phyloP scores from a whole-genome alignment of 2,329 filamentous ascomycete genomes.

The Annulohypoxylon truncatum region DNA sequence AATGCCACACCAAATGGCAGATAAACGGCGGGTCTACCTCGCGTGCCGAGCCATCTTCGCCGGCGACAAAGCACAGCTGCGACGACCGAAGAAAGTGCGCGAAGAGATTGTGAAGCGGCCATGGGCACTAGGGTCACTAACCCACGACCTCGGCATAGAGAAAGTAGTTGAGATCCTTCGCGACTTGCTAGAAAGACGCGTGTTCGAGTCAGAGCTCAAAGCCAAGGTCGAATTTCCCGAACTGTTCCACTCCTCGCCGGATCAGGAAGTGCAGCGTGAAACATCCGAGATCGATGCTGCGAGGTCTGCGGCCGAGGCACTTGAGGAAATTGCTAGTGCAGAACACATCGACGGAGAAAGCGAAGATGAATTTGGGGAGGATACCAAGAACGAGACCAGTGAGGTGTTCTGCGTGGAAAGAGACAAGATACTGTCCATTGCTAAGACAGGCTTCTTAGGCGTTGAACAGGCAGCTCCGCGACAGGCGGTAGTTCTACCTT shows the following conservation, averaged over 20 bases:
- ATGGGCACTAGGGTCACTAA: slow-evolving; percentile 27
- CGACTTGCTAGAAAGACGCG: slow-evolving; percentile 40
- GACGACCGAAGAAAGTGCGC: slow-evolving; percentile 42
- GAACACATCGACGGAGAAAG: slow-evolving; percentile 21
- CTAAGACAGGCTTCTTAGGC: background rate
- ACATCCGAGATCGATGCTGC: slow-evolving; percentile 48
- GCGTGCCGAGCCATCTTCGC: slow-evolving; percentile 46
- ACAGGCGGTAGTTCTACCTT: slow-evolving; percentile 32
- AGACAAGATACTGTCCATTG: background rate
- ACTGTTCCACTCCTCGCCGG: slow-evolving; percentile 46
- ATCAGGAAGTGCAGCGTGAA: slow-evolving; percentile 45
- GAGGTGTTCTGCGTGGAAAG: background rate
- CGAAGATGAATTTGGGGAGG: slow-evolving; percentile 12
- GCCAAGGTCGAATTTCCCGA: slow-evolving; percentile 52
- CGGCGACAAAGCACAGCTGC: slow-evolving; percentile 43
- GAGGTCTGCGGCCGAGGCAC: slow-evolving; percentile 44
- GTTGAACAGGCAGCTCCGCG: background rate
- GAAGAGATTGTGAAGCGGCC: slow-evolving; percentile 39
- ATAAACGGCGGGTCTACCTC: slow-evolving; percentile 46
- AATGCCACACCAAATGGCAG: slow-evolving; percentile 30
- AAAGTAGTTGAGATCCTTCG: slow-evolving; percentile 41
- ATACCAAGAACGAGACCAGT: slow-evolving; percentile 5
- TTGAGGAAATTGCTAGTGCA: slow-evolving; percentile 44
- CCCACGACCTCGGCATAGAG: slow-evolving; percentile 32
- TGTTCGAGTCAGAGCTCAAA: slow-evolving; percentile 51